Percentiles rank a stretch among this genome's conserved stretches.
phyloP scores from a whole-genome alignment of 257 asterid genomes.

The Cruciata laevipes region DNA sequence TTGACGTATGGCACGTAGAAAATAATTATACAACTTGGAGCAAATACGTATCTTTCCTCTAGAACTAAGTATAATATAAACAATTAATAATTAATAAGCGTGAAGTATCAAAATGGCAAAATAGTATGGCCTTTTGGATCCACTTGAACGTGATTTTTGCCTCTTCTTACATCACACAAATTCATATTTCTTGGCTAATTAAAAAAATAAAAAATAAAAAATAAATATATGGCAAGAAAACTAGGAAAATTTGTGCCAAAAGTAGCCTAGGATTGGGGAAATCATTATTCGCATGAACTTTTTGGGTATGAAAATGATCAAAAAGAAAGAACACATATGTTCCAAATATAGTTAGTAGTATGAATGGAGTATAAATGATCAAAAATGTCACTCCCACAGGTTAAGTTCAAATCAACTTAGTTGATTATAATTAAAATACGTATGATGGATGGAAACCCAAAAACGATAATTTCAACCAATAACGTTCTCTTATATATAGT shows the following conservation, averaged over 20 bases:
- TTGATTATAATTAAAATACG: no score
- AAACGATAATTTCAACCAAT: no score
- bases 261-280: slow-evolving; percentile 14
- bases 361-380: not conserved
- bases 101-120: slow-evolving; percentile 16
- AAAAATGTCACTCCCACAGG: no score
- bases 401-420: no score
- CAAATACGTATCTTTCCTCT: slow-evolving; percentile 9
- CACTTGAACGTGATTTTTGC: slow-evolving; percentile 22
- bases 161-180: slow-evolving; percentile 6
- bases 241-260: not conserved
- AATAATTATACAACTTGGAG: not conserved
- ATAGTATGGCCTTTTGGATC: slow-evolving; percentile 10
- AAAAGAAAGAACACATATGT: not conserved
- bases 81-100: not conserved
- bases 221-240: not conserved
- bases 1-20: slow-evolving; percentile 17
- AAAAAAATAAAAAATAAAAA: slow-evolving; percentile 3
- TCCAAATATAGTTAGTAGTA: not conserved
- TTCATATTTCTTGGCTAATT: slow-evolving; percentile 6
- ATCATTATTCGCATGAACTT: slow-evolving; percentile 15
- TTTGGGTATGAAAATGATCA: no score
- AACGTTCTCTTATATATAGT: no score
- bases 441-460: no score
- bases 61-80: not conserved